Conservation (phyloP, 441 rosid species). For the Geranium incanum region DNA sequence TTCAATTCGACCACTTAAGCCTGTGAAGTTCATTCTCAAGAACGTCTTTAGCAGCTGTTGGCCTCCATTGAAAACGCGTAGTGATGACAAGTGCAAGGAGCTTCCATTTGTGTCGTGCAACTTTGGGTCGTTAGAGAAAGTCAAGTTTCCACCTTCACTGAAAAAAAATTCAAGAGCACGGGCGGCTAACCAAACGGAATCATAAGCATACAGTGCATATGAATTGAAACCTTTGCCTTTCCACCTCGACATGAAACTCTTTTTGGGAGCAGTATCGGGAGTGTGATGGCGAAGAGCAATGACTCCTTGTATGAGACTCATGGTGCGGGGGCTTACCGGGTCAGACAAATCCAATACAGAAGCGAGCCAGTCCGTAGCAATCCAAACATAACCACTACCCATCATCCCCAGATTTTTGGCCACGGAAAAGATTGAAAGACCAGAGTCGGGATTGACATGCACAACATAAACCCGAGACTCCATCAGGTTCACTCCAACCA, state of each 20-base stretch:
- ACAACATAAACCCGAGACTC: slow-evolving; percentile 85
- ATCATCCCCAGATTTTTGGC: slow-evolving; percentile 41
- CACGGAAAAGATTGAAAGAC: slow-evolving; percentile 50
- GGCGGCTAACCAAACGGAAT: slow-evolving; percentile 87
- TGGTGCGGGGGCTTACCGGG: slow-evolving; percentile 30
- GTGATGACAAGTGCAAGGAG: slow-evolving; percentile 44
- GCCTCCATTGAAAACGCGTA: slow-evolving; percentile 63
- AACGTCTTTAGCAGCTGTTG: slow-evolving; percentile 49
- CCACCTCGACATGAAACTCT: slow-evolving; percentile 46
- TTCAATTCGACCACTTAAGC: slow-evolving; percentile 53
- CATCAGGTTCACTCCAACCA: slow-evolving; percentile 53
- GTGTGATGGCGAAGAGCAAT: slow-evolving; percentile 74
- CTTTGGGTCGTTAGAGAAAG: slow-evolving; percentile 58
- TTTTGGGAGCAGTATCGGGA: slow-evolving; percentile 53
- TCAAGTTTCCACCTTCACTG: slow-evolving; percentile 43
- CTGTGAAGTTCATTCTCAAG: slow-evolving; percentile 53
- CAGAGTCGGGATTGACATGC: slow-evolving; percentile 83
- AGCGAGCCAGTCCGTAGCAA: slow-evolving; percentile 90
- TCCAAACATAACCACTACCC: slow-evolving; percentile 75
- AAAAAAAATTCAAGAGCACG: slow-evolving; percentile 60
- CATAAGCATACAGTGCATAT: slow-evolving; percentile 82
- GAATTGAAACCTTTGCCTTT: slow-evolving; percentile 48
- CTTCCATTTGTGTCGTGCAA: slow-evolving; percentile 40
- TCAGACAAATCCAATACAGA: slow-evolving; percentile 55
- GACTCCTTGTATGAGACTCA: slow-evolving; percentile 79